Conservation (phyloP, 2,329 filamentous ascomycete genomes). For the Nakataea oryzae region DNA sequence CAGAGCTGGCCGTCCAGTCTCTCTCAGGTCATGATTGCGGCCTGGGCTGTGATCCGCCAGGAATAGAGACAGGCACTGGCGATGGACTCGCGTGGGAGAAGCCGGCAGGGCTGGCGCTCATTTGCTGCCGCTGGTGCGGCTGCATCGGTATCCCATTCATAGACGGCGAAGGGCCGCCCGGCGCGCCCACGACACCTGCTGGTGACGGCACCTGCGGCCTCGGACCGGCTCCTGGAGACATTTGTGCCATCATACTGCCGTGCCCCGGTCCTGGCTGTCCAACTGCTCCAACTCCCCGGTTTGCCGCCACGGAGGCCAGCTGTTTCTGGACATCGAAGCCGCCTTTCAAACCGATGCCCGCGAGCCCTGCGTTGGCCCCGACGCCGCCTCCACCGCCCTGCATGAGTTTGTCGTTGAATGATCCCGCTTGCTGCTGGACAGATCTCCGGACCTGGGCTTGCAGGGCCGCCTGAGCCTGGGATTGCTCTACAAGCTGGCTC, state of each 20-base stretch:
- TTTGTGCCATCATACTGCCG: not conserved
- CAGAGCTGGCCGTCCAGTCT: not conserved
- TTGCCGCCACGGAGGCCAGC: constrained; percentile 22
- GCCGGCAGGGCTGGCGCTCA: constrained; percentile 10
- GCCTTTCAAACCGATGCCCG: constrained; percentile 24
- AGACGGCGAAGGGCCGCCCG: constrained; percentile 2
- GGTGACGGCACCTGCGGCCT: not conserved
- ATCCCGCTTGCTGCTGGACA: constrained; percentile 20
- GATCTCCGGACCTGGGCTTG: constrained; percentile 3
- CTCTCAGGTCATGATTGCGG: not conserved
- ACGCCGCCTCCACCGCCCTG: constrained; percentile 25
- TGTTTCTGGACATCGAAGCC: constrained; percentile 23
- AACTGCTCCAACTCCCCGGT: constrained; percentile 5
- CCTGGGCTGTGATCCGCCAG: not conserved
- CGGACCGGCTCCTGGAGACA: not conserved
- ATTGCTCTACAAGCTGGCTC: constrained; percentile 19
- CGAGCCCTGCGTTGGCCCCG: constrained; percentile 21
- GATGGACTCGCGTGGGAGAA: constrained; percentile 1
- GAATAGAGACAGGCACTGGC: not conserved
- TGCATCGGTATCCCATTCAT: constrained; percentile 11
- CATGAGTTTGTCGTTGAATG: constrained; percentile 31
- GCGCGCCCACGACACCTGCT: not conserved
- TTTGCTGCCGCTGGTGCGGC: constrained; percentile 3
- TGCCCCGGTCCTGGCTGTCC: not conserved
- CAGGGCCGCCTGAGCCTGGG: not conserved